A percentile compares a stretch with the other conserved stretches of the same genome.
Conservation (phyloP, 2,329 filamentous ascomycete genomes). For the Aspergillus sp. region DNA sequence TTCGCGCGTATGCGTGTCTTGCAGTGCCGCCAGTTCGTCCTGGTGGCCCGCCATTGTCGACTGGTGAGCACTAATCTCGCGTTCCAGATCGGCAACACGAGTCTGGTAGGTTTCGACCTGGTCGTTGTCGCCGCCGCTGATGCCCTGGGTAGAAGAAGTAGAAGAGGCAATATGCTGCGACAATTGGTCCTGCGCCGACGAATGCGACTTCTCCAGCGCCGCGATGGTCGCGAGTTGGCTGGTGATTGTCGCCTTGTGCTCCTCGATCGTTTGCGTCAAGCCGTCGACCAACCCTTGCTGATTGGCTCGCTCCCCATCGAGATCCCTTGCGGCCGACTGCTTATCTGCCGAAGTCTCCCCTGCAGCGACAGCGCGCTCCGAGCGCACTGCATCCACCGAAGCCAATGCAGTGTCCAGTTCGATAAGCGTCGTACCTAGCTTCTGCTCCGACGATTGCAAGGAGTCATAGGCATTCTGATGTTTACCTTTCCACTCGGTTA, state of each 20-base stretch:
- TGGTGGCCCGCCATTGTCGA: slow-evolving; percentile 47
- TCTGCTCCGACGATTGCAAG: slow-evolving; percentile 63
- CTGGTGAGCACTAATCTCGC: slow-evolving; percentile 50
- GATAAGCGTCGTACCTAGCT: slow-evolving; percentile 62
- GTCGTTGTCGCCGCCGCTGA: slow-evolving; percentile 42
- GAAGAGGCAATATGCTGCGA: slow-evolving; percentile 47
- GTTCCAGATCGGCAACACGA: slow-evolving; percentile 48
- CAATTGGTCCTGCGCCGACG: slow-evolving; percentile 57
- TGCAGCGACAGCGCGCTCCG: slow-evolving; percentile 29
- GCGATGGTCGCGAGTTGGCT: slow-evolving; percentile 61
- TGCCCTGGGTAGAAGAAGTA: no score
- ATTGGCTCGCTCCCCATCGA: slow-evolving; percentile 46
- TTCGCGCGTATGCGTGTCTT: slow-evolving; percentile 44
- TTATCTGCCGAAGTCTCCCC: slow-evolving; percentile 26
- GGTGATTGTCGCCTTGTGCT: slow-evolving; percentile 67
- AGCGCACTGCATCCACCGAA: slow-evolving; percentile 42
- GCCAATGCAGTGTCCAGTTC: slow-evolving; percentile 63
- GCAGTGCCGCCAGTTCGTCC: slow-evolving; percentile 45
- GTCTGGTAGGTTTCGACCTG: slow-evolving; percentile 38
- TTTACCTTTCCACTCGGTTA: slow-evolving; percentile 66
- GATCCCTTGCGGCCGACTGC: slow-evolving; percentile 35
- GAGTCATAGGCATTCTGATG: slow-evolving; percentile 63
- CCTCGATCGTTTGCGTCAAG: slow-evolving; percentile 67
- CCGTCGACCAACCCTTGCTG: slow-evolving; percentile 53
- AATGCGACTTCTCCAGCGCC: slow-evolving; percentile 65